Evolutionary conservation across 331 rosid species (phyloP), one percentile per base, ranked within the genome.

Genomic region (Pyrus hybrid): DNA sequence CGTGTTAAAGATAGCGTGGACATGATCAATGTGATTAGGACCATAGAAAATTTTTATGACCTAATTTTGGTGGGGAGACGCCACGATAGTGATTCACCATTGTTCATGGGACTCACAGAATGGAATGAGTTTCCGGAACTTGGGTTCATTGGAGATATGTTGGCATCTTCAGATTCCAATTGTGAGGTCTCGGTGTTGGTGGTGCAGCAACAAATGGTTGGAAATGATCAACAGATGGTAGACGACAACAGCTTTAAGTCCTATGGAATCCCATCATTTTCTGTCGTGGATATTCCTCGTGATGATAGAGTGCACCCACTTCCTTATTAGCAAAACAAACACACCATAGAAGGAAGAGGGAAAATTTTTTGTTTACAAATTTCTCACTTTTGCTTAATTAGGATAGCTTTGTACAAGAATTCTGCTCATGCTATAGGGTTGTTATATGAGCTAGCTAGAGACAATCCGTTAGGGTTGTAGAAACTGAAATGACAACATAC

Each of bases 101-200:
- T 88, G 81, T 84, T 87, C 25, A 21, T 45, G 41, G 92, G 91
- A 21, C 76, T 85, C 22, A 56, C 61, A 0, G 89, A 87, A 6
- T 88, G 89, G 90, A 87, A 68, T 47, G 96, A 91, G 64, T 81
- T 33, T 23, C 90, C 90, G 1, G 96, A 91, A 70, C 84, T 88
- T 6, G 96, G 93, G 3, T 65, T 70, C 60, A 37, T 91, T 2
- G 93, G 88, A 16, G 92, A 88, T 72, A 78, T 88, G 86, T 54
- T 87, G 9, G 85, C 78, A 1, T 81, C 88, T 43, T 74, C 84
- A 0, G 84, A 86, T 62, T 78, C 83, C 2, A 60, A 62, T 4
- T 72, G 70, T 32, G 75, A 77, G 25, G 82, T 70, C 1, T 83
- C 92, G 3, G 83, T 91, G 49, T 63, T 87, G 80, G 92, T 87